Base-by-base conservation (phyloP, 2,329 filamentous ascomycete species). In the Colletotrichum trifolii region DNA sequence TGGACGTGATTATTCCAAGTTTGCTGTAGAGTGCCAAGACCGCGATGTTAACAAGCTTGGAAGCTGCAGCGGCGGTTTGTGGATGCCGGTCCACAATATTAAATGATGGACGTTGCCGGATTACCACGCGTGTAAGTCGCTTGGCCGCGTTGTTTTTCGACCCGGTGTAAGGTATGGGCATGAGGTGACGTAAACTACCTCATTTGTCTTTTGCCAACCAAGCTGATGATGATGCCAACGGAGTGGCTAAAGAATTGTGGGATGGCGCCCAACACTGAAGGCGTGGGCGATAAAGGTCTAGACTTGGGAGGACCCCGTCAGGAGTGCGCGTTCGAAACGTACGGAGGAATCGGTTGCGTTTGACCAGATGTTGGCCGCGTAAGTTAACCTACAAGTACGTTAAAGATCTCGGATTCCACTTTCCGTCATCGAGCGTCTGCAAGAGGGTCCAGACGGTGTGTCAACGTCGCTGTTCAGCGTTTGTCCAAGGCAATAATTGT, bases 21-120 rank as follows among this genome's bases (percentile, higher is more conserved):
- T 65, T 61, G 45, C 39, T 11, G 40, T 65, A 56, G 9, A 65
- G 52, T 56, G 46, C 57, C 52, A 53, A 62, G 62, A 62, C 46
- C 13, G 25, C 57, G 40, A 25, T 33, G 36, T 54, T 39, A 35
- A 64, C 61, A 46, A 61, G 61, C 45, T 39, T 50, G 56, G 46
- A 62, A 50, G 50, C 56, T 48, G 43, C 17, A 36, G 40, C 35
- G 34, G 39, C 46, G 35, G 46, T 33, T 15, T 13, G 61, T 62
- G 62, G 62, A 48, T 65, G 46, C 50, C 13, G 35, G 47, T 52
- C 52, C 62, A 56, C 61, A 55, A 56, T 47, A 35, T 64, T 54
- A 40, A 62, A 65, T 62, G 62, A 65, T 62, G 52, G n/a, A 42
- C 25, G 40, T 36, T 38, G 13, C 42, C 45, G n/a, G 13, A 17